These are phyloP conservation scores for Aquilaria yunnanensis DNA, from an alignment of 345 rosid species.

Conservation along the genomic window DNA sequence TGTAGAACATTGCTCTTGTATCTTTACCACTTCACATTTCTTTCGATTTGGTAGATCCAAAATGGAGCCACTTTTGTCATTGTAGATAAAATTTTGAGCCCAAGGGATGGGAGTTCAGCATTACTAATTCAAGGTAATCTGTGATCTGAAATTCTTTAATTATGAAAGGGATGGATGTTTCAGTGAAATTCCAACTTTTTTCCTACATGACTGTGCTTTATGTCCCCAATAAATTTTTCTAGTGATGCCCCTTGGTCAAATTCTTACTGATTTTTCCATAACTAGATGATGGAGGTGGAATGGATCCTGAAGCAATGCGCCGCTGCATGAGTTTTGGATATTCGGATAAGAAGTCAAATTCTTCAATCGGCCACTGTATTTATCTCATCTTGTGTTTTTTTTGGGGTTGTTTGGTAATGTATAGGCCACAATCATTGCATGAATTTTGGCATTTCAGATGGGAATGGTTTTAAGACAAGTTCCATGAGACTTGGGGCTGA, in stretches of 20 bases:
- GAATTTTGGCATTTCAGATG: slow-evolving; percentile 57
- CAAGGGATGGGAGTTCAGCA: slow-evolving; percentile 68
- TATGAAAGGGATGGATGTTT: background rate
- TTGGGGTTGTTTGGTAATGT: slow-evolving; percentile 13
- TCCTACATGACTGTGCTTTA: background rate
- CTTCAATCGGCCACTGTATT: slow-evolving; percentile 84
- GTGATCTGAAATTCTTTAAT: slow-evolving; percentile 1
- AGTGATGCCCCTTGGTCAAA: slow-evolving; percentile 5
- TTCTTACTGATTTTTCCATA: slow-evolving; percentile 7
- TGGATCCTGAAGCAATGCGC: slow-evolving; percentile 87
- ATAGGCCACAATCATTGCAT: slow-evolving; percentile 12
- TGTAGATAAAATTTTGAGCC: slow-evolving; percentile 73
- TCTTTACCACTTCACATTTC: slow-evolving; percentile 27
- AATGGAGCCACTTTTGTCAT: slow-evolving; percentile 95
- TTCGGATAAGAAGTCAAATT: slow-evolving; percentile 73
- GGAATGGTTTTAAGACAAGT: slow-evolving; percentile 98
- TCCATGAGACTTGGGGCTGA: slow-evolving; percentile 98
- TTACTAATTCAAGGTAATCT: slow-evolving; percentile 76
- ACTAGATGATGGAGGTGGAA: slow-evolving; percentile 95
- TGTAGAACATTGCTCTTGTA: background rate
- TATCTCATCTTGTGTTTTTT: slow-evolving; percentile 7
- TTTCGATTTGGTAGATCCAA: slow-evolving; percentile 61
- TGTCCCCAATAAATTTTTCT: slow-evolving; percentile 6
- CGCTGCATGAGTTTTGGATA: slow-evolving; percentile 95
- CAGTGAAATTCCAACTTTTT: background rate